A percentile compares a stretch with the other conserved stretches of the same genome.
phyloP scores from a whole-genome alignment of 139 green algal genomes.

The Microglena sp. region DNA sequence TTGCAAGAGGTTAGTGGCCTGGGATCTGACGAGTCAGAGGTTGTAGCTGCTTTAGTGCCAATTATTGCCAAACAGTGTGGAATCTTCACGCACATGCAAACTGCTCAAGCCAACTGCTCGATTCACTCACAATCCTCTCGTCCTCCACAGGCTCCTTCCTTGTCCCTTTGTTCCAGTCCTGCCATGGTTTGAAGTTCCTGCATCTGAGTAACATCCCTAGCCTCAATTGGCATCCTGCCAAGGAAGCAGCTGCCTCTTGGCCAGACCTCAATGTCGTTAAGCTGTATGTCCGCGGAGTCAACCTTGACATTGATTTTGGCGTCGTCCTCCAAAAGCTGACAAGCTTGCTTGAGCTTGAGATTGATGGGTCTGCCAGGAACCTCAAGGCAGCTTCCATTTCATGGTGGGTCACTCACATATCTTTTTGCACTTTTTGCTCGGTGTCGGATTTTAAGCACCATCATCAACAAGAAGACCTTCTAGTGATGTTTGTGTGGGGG shows the following conservation, averaged over 20 bases:
- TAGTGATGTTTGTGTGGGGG: no score
- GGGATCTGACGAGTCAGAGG: no score
- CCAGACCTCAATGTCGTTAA: constrained; percentile 12
- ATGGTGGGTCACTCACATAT: no score
- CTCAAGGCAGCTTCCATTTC: constrained; percentile 20
- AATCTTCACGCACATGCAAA: no score
- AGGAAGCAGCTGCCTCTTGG: constrained; percentile 6
- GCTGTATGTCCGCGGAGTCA: constrained; percentile 19
- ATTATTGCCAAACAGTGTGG: no score
- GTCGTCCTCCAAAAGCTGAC: constrained; percentile 25
- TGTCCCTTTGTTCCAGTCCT: constrained; percentile 25
- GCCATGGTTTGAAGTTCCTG: constrained; percentile 22
- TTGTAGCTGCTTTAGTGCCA: no score
- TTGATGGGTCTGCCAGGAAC: constrained; percentile 40
- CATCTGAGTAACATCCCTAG: constrained; percentile 30
- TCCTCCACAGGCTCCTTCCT: constrained; percentile 30
- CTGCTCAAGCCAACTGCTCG: no score
- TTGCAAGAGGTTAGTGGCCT: no score
- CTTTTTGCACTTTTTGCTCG: no score
- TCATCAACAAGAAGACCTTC: no score
- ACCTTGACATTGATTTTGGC: constrained; percentile 28
- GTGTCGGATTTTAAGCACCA: no score
- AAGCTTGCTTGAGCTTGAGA: constrained; percentile 25
- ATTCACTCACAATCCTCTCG: no score
- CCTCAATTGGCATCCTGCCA: constrained; percentile 30